Evolutionary conservation across 805 yeast species (phyloP), one percentile per base, ranked within the genome.

Genomic region (Candida loeiensis): DNA sequence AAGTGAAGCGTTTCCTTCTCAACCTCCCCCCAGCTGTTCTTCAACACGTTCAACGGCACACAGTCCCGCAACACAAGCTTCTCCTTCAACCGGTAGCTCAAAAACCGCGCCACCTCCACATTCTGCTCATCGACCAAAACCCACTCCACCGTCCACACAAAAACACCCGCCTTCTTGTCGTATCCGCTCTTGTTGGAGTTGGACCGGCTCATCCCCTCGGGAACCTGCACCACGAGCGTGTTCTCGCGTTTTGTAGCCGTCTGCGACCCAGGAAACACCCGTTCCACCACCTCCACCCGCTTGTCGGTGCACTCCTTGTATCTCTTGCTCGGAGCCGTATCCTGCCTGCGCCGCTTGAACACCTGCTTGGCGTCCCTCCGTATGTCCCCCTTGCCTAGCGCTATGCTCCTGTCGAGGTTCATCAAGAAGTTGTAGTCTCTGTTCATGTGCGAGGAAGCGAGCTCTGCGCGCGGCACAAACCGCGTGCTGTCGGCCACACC

Each of bases 91-190:
- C 72, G 63, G 42, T 55, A 72, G 43, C 74, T 73, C n/a, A 72
- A 45, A 41, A 73, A 69, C n/a, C 58, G 54, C 13, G 59, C 54
- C 6, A 50, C 25, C 15, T 60, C 62, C 3, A 39, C 27, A 1
- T 55, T 61, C 3, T 56, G 48, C 9, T 55, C 54, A 11, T 57
- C 60, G 3, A 74, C 56, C 2, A 80, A 44, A 1, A 76, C 54
- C 85, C 88, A 84, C 55, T 88, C 95, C 0, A 88, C 61, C 0
- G 95, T 82, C 96, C 96, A 88, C 13, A 74, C 75, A 55, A 75
- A 87, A 6, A 73, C 56, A 37, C 79, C 76, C 44, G 69, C 61
- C 44, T 73, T 73, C 55, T 77, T 76, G 56, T 87, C 90, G 72
- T 79, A 85, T 3, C 80, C 79, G 0, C 89, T 75, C 49, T 79